Conservation (phyloP, 1,139 yeast genomes). For the Dujonia santamariae region DNA sequence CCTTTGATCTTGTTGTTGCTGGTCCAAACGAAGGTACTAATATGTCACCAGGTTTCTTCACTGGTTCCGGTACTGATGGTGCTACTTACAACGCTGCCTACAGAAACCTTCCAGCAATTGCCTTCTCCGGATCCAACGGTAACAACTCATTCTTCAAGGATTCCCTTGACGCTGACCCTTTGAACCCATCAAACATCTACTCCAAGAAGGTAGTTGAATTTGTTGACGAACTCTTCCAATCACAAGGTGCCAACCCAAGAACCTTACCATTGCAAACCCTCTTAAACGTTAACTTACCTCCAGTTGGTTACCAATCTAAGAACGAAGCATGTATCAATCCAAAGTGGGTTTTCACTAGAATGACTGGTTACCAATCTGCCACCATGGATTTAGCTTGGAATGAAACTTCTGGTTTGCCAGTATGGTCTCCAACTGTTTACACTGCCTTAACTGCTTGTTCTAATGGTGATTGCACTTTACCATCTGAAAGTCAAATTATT, state of each 20-base stretch:
- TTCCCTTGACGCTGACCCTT: conserved; percentile 28
- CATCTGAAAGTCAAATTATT: conserved; percentile 30
- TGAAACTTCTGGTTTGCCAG: conserved; percentile 20
- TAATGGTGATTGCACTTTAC: conserved; percentile 36
- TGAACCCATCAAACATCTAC: conserved; percentile 35
- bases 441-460: conserved; percentile 23
- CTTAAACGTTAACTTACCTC: conserved; percentile 40
- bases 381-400: conserved; percentile 30
- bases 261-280: conserved; percentile 42
- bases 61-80: conserved; percentile 46
- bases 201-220: conserved; percentile 30
- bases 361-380: conserved; percentile 31
- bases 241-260: conserved; percentile 27
- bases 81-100: conserved; percentile 43
- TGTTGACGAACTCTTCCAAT: conserved; percentile 28
- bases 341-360: conserved; percentile 32
- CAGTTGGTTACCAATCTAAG: conserved; percentile 29
- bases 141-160: conserved; percentile 45
- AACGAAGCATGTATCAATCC: conserved; percentile 33
- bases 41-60: conserved; percentile 37
- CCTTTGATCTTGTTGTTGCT: conserved; percentile 42
- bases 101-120: conserved; percentile 42
- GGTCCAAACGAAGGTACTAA: conserved; percentile 50
- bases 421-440: conserved; percentile 9
- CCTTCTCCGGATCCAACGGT: conserved; percentile 42